These are phyloP conservation scores for Tarenaya hassleriana DNA, from an alignment of 345 rosid genomes.

Conservation along the genomic window DNA sequence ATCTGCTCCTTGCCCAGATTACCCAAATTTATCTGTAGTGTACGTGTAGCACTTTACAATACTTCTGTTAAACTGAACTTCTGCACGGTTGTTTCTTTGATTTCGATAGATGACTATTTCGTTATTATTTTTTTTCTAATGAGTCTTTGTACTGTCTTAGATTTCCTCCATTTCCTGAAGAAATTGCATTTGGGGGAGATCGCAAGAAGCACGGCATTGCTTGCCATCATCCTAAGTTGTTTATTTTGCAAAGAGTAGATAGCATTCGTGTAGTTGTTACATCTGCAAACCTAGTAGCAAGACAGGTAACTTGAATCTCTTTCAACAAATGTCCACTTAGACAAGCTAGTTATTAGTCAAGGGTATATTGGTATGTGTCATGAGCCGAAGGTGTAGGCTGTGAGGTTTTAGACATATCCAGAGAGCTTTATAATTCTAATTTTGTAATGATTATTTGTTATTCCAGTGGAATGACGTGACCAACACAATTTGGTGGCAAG, in stretches of 20 bases:
- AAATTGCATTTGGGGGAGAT: slow-evolving; percentile 80
- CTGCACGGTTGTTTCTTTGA: background rate
- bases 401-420: background rate
- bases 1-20: slow-evolving; percentile 50
- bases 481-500: slow-evolving; percentile 98
- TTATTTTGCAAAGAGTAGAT: slow-evolving; percentile 77
- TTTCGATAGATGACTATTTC: background rate
- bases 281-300: slow-evolving; percentile 81
- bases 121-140: slow-evolving; percentile 13
- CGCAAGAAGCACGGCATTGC: slow-evolving; percentile 75
- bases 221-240: slow-evolving; percentile 90
- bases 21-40: slow-evolving; percentile 70
- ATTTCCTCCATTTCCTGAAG: slow-evolving; percentile 81
- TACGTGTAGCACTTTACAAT: slow-evolving; percentile 34
- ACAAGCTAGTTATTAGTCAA: no score
- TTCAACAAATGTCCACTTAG: background rate
- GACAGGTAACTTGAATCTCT: slow-evolving; percentile 49
- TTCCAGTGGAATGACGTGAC: slow-evolving; percentile 87
- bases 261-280: slow-evolving; percentile 61
- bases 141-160: slow-evolving; percentile 32
- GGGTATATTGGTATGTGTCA: no score
- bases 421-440: slow-evolving; percentile 6
- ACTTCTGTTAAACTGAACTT: background rate
- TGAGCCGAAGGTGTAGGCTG: background rate
- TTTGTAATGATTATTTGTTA: slow-evolving; percentile 15